A percentile compares a stretch with the other conserved stretches of the same genome.
These are phyloP conservation scores for Strobilomyces dryophilus DNA, from an alignment of 768 basidiomycete species.

Conservation along the genomic window DNA sequence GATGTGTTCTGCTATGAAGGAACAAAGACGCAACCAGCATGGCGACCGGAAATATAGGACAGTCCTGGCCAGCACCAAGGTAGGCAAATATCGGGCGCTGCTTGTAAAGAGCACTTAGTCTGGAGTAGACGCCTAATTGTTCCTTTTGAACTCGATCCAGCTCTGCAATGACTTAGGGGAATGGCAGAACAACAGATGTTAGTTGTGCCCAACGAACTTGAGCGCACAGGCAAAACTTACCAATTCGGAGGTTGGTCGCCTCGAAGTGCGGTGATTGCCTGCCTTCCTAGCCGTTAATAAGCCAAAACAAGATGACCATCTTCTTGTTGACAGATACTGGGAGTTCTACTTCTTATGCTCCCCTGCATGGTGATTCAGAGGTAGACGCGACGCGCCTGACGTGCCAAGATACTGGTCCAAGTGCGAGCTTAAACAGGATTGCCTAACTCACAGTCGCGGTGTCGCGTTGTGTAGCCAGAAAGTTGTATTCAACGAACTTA, in stretches of 20 bases:
- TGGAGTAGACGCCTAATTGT: background rate
- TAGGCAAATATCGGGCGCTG: background rate
- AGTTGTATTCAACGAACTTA: background rate
- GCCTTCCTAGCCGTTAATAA: background rate
- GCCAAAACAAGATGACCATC: background rate
- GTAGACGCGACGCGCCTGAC: too few relatives aligned
- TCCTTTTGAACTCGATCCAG: background rate
- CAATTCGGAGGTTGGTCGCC: background rate
- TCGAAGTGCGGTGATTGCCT: background rate
- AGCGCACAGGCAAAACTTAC: background rate
- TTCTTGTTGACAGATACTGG: background rate
- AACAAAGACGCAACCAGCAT: too few relatives aligned
- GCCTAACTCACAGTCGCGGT: too few relatives aligned
- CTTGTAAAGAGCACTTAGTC: background rate
- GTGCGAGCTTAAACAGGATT: too few relatives aligned
- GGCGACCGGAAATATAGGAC: background rate
- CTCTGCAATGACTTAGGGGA: background rate
- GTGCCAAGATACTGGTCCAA: too few relatives aligned
- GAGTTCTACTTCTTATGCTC: background rate
- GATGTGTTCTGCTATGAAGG: too few relatives aligned
- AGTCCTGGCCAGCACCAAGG: background rate
- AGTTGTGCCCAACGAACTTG: background rate
- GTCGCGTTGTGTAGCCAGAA: background rate
- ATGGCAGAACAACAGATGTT: background rate
- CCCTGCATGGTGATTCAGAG: too few relatives aligned